Evolutionary conservation across 2,329 filamentous ascomycete species (phyloP).

Genomic region (Zymoseptoria passerinii): DNA sequence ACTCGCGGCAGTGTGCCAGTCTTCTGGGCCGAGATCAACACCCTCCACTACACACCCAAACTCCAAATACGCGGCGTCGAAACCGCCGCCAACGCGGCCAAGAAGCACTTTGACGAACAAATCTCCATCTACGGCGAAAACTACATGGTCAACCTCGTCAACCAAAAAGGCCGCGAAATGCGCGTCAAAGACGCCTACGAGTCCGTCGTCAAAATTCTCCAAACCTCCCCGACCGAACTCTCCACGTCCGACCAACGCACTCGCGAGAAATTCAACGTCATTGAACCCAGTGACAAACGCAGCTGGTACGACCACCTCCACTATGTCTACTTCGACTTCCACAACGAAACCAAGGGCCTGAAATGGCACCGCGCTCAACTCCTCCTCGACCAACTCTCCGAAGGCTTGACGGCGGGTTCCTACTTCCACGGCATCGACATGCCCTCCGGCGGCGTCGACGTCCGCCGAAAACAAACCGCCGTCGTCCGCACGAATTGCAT

Average conservation of each 20-base stretch:
- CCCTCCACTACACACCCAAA: constrained; percentile 81
- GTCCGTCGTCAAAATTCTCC: constrained; percentile 69
- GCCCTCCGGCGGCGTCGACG: constrained; percentile 70
- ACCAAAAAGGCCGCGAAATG: constrained; percentile 86
- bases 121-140: constrained; percentile 92
- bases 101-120: constrained; percentile 86
- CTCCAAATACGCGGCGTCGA: constrained; percentile 82
- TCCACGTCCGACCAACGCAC: constrained; percentile 55
- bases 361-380: constrained; percentile 87
- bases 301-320: constrained; percentile 76
- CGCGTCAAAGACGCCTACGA: constrained; percentile 90
- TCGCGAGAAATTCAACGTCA: constrained; percentile 70
- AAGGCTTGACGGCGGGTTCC: constrained; percentile 66
- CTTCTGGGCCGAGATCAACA: constrained; percentile 95
- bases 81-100: constrained; percentile 66
- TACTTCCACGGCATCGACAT: constrained; percentile 92
- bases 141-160: constrained; percentile 94
- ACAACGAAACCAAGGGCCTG: constrained; percentile 92
- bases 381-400: constrained; percentile 71
- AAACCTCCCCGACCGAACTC: constrained; percentile 59
- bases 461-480: constrained; percentile 71
- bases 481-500: constrained; percentile 98
- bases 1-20: constrained; percentile 93
- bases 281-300: constrained; percentile 54
- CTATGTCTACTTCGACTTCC: constrained; percentile 98